phyloP scores from a whole-genome alignment of 2,329 filamentous ascomycete genomes.

The Coleophoma eucalyptorum region DNA sequence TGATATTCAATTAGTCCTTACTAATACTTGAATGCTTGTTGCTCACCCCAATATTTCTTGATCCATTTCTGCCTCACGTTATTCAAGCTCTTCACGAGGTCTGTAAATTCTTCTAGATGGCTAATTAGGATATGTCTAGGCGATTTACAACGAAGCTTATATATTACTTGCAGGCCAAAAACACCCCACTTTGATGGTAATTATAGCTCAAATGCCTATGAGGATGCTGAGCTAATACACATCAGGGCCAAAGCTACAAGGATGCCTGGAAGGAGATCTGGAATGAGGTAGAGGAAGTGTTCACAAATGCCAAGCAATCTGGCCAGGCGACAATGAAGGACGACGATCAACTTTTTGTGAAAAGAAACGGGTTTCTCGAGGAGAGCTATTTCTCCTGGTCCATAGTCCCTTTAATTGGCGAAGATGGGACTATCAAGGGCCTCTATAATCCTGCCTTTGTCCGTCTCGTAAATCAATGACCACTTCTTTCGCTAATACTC shows the following conservation, averaged over 20 bases:
- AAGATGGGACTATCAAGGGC: conserved; percentile 70
- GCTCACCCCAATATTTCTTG: too few relatives aligned
- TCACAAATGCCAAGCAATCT: conserved; percentile 61
- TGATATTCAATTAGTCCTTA: too few relatives aligned
- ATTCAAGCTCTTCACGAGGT: too few relatives aligned
- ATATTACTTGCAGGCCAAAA: conserved; percentile 70
- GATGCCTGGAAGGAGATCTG: conserved; percentile 72
- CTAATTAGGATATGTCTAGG: not conserved
- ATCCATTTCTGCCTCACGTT: too few relatives aligned
- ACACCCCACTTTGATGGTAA: conserved; percentile 65
- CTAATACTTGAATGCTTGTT: too few relatives aligned
- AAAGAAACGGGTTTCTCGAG: conserved; percentile 66
- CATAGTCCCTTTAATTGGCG: conserved; percentile 72
- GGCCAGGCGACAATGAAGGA: conserved; percentile 83
- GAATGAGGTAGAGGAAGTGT: conserved; percentile 64
- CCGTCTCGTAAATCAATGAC: too few relatives aligned
- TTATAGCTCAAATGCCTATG: too few relatives aligned
- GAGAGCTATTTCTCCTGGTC: conserved; percentile 84
- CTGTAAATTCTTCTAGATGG: too few relatives aligned
- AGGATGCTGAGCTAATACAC: too few relatives aligned
- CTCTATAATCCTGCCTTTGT: conserved; percentile 73
- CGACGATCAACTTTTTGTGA: conserved; percentile 72
- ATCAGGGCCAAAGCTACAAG: conserved; percentile 56
- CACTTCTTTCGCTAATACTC: too few relatives aligned
- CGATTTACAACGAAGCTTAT: conserved; percentile 72